These are phyloP conservation scores for Aaosphaeria pasadenensis DNA, from an alignment of 2,329 filamentous ascomycete genomes.

Conservation along the genomic window DNA sequence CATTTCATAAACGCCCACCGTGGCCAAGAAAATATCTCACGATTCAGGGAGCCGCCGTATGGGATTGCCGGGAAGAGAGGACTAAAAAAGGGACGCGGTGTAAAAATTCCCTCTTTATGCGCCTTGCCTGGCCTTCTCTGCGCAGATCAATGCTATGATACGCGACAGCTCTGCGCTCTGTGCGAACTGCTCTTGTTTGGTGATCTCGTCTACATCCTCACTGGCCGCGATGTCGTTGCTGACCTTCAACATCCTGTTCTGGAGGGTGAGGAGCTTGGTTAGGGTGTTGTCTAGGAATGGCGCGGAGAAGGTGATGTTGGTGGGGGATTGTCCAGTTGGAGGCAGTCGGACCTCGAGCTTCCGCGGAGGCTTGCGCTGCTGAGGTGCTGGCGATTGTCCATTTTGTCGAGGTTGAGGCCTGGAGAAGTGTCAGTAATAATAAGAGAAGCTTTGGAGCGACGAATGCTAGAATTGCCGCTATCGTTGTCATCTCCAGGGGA, in stretches of 20 bases:
- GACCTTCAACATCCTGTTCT: slow-evolving; percentile 50
- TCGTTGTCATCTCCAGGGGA: background rate
- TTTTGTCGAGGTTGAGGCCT: background rate
- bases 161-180: slow-evolving; percentile 49
- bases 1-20: no score
- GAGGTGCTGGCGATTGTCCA: slow-evolving; percentile 7
- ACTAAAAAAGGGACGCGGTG: no score
- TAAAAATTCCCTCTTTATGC: slow-evolving; percentile 10
- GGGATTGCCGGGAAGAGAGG: background rate
- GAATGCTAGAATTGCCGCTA: no score
- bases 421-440: background rate
- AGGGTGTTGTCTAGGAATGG: slow-evolving; percentile 54
- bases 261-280: slow-evolving; percentile 48
- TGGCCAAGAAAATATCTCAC: no score
- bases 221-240: slow-evolving; percentile 46
- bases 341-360: slow-evolving; percentile 51
- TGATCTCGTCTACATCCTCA: slow-evolving; percentile 45
- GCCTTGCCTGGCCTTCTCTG: slow-evolving; percentile 51
- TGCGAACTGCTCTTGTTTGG: slow-evolving; percentile 49
- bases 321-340: slow-evolving; percentile 29
- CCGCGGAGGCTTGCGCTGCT: slow-evolving; percentile 29
- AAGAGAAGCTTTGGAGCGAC: no score
- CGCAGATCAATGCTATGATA: slow-evolving; percentile 52
- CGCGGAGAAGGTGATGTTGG: slow-evolving; percentile 48
- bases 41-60: background rate